These are phyloP conservation scores for Aureobasidium sp. DNA, from an alignment of 2,329 filamentous ascomycete genomes.

Conservation along the genomic window DNA sequence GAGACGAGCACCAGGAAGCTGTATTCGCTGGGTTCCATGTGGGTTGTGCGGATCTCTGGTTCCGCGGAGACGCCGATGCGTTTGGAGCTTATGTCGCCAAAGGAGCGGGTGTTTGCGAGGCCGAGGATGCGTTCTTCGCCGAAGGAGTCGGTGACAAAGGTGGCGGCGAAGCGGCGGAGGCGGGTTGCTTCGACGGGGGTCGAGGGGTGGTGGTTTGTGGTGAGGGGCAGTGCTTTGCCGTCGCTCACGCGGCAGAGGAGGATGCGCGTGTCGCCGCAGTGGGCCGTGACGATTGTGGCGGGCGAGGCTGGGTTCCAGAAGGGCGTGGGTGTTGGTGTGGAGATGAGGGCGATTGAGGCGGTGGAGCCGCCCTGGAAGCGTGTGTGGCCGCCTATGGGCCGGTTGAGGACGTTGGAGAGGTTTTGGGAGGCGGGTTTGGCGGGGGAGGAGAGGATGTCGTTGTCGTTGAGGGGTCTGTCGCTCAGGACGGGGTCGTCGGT, in stretches of 20 bases:
- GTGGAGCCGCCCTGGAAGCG: slow-evolving; percentile 93
- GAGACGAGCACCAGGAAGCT: slow-evolving; percentile 81
- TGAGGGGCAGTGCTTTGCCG: slow-evolving; percentile 70
- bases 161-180: slow-evolving; percentile 74
- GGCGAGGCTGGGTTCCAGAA: slow-evolving; percentile 91
- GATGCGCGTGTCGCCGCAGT: slow-evolving; percentile 89
- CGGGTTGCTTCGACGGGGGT: slow-evolving; percentile 74
- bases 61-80: slow-evolving; percentile 90
- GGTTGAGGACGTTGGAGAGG: slow-evolving; percentile 33
- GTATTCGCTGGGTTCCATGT: slow-evolving; percentile 76
- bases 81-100: slow-evolving; percentile 87
- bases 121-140: slow-evolving; percentile 93
- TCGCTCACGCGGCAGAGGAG: slow-evolving; percentile 80
- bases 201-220: slow-evolving; percentile 87
- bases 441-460: slow-evolving; percentile 68
- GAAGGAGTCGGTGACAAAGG: slow-evolving; percentile 90
- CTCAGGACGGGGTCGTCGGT: slow-evolving; percentile 53
- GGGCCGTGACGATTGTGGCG: slow-evolving; percentile 74
- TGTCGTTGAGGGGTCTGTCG: slow-evolving; percentile 72
- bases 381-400: slow-evolving; percentile 59
- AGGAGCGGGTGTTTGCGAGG: slow-evolving; percentile 85
- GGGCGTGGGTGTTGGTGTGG: slow-evolving; percentile 79
- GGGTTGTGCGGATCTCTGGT: slow-evolving; percentile 72
- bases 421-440: slow-evolving; percentile 35
- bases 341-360: slow-evolving; percentile 80